Percentiles rank a stretch among this genome's conserved stretches.
Evolutionary conservation across 2,329 filamentous ascomycete genomes (phyloP).

Genomic region (Sphaerulina musiva): DNA sequence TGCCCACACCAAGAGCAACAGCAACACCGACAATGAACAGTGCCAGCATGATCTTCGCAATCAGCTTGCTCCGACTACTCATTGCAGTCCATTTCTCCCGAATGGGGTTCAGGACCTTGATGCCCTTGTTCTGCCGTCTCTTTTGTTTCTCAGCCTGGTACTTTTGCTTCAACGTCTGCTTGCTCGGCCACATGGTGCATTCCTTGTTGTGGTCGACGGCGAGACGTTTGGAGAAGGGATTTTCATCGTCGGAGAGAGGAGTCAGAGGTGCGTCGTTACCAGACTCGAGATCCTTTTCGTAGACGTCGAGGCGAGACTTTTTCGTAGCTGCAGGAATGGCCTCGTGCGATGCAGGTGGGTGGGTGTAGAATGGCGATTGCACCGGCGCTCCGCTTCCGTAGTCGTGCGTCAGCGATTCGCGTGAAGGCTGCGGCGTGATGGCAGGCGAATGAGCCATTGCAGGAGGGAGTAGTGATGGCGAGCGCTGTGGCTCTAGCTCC

Average conservation of each 20-base stretch:
- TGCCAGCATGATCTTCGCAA: slow-evolving; percentile 42
- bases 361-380: slow-evolving; percentile 45
- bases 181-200: slow-evolving; percentile 48
- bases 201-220: slow-evolving; percentile 43
- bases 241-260: slow-evolving; percentile 32
- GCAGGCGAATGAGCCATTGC: slow-evolving; percentile 31
- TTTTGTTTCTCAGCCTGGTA: slow-evolving; percentile 34
- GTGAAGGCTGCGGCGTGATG: slow-evolving; percentile 32
- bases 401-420: slow-evolving; percentile 28
- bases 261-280: slow-evolving; percentile 28
- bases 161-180: slow-evolving; percentile 42
- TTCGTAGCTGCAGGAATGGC: slow-evolving; percentile 26
- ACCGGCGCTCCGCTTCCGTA: slow-evolving; percentile 35
- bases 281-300: slow-evolving; percentile 39
- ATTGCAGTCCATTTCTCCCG: slow-evolving; percentile 35
- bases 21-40: slow-evolving; percentile 42
- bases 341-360: slow-evolving; percentile 42
- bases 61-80: slow-evolving; percentile 41
- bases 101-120: slow-evolving; percentile 27
- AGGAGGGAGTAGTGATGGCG: slow-evolving; percentile 25
- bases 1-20: slow-evolving; percentile 45
- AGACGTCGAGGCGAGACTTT: slow-evolving; percentile 17
- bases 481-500: slow-evolving; percentile 9
- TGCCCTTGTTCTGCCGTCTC: slow-evolving; percentile 32
- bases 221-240: slow-evolving; percentile 37